Evolutionary conservation across 805 yeast genomes (phyloP).

Genomic region (Saccharomycopsis fodiens): DNA sequence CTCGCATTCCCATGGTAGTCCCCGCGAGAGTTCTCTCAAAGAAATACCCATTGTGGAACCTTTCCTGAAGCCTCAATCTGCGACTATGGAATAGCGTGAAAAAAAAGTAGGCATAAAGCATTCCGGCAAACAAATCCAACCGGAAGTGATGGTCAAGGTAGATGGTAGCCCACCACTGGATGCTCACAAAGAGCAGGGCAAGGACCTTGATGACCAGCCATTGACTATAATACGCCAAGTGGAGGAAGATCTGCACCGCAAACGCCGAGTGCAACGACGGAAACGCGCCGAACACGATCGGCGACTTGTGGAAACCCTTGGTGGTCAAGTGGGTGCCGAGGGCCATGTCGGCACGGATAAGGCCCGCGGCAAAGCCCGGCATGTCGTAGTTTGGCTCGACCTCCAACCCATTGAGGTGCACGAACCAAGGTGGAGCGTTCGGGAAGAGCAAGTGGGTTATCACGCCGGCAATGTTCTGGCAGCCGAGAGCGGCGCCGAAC

Average conservation of each 20-base stretch:
- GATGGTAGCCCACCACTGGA: conserved; percentile 74
- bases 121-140: conserved; percentile 50
- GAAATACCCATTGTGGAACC: conserved; percentile 26
- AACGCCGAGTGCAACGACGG: conserved; percentile 61
- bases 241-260: conserved; percentile 41
- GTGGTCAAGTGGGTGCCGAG: conserved; percentile 54
- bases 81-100: conserved; percentile 33
- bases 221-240: conserved; percentile 12
- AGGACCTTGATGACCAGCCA: conserved; percentile 24
- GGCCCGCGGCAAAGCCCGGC: conserved; percentile 67
- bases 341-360: conserved; percentile 55
- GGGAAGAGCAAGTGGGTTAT: conserved; percentile 56
- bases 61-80: conserved; percentile 27
- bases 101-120: conserved; percentile 40
- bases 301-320: conserved; percentile 57
- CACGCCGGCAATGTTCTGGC: conserved; percentile 54
- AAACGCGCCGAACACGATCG: conserved; percentile 62
- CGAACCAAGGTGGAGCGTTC: conserved; percentile 72
- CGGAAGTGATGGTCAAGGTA: conserved; percentile 70
- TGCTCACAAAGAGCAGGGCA: conserved; percentile 36
- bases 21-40: conserved; percentile 45
- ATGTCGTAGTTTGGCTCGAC: conserved; percentile 49
- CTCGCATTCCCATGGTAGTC: conserved; percentile 69
- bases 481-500: conserved; percentile 49
- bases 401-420: conserved; percentile 52